Base-by-base conservation (phyloP, 352 stramenopile species). In the Globisporangium nagaii region DNA sequence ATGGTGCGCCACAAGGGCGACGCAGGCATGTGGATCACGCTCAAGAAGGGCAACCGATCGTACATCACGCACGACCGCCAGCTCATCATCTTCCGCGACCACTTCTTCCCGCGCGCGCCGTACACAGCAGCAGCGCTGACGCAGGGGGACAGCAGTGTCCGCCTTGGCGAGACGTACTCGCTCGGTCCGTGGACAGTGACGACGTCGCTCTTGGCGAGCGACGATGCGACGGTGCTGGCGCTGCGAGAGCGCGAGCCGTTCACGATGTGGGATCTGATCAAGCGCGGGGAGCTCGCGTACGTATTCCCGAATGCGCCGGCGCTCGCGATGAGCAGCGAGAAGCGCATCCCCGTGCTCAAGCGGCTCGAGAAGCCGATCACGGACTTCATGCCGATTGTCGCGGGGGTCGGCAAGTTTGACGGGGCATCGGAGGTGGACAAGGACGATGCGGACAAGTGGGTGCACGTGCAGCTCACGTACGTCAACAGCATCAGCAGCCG, bases 31-130 rank as follows among this genome's bases (percentile, higher is more conserved):
- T 93, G 83, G 83, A 72, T 91, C 58, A 91, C 80, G 53, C 71
- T 93, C 56, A 93, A 93, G 65, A 91, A 93, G 63, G 65, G 65
- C 35, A 90, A 88, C 41, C 73, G 82, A n/a, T 88, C 78, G 17
- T 90, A 86, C 56, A 59, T 93, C 35, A 91, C 79, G 19, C 62
- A 66, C 19, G 66, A 84, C 54, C 71, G 75, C 32, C 50, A 71
- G 57, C 76, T 91, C 43, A 71, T 93, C 45, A 77, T 93, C 53
- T 93, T 93, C 64, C 83, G 83, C 49, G 79, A 91, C 57, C 70
- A 62, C 6, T 85, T 91, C 39, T 93, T 91, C 50, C 73, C 72
- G 15, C 60, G 52, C 3, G 40, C 66, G 34, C 42, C 61, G 15
- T 61, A 75, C 20, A 62, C 64, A 7, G 20, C 31, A 9, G 25